Conservation (phyloP, 2,329 filamentous ascomycete species). For the Leptographium flavum region DNA sequence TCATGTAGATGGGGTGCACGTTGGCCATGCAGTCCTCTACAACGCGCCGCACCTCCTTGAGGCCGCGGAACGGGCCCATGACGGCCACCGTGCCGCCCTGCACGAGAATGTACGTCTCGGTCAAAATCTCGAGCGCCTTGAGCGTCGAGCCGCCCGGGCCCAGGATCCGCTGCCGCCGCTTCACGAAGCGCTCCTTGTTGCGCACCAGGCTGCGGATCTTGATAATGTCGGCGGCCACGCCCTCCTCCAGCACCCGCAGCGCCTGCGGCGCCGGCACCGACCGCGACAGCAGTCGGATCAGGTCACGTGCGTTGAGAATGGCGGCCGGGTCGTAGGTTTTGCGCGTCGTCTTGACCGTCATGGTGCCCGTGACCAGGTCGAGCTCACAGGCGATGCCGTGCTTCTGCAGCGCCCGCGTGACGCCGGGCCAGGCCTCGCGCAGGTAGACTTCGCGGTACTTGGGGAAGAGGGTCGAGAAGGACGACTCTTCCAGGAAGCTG, state of each 20-base stretch:
- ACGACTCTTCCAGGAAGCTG: conserved; percentile 83
- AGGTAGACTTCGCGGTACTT: conserved; percentile 95
- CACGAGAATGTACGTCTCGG: conserved; percentile 82
- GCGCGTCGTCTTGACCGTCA: conserved; percentile 90
- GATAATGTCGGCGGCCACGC: conserved; percentile 73
- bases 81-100: conserved; percentile 87
- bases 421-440: conserved; percentile 81
- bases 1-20: conserved; percentile 82
- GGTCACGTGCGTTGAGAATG: conserved; percentile 83
- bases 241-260: conserved; percentile 82
- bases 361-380: conserved; percentile 87
- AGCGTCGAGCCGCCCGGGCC: conserved; percentile 85
- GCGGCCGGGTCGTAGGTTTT: conserved; percentile 86
- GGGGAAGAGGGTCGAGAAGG: conserved; percentile 76
- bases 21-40: conserved; percentile 96
- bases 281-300: conserved; percentile 83
- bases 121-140: conserved; percentile 86
- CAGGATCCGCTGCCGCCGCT: conserved; percentile 81
- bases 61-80: conserved; percentile 84
- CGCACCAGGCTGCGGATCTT: conserved; percentile 83
- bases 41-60: conserved; percentile 83
- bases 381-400: conserved; percentile 79
- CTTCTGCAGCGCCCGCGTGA: conserved; percentile 79
- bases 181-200: conserved; percentile 92
- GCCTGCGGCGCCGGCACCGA: conserved; percentile 90